A percentile compares a stretch with the other conserved stretches of the same genome.
Evolutionary conservation across 768 basidiomycete genomes (phyloP).

Genomic region (Boletellus ananas): DNA sequence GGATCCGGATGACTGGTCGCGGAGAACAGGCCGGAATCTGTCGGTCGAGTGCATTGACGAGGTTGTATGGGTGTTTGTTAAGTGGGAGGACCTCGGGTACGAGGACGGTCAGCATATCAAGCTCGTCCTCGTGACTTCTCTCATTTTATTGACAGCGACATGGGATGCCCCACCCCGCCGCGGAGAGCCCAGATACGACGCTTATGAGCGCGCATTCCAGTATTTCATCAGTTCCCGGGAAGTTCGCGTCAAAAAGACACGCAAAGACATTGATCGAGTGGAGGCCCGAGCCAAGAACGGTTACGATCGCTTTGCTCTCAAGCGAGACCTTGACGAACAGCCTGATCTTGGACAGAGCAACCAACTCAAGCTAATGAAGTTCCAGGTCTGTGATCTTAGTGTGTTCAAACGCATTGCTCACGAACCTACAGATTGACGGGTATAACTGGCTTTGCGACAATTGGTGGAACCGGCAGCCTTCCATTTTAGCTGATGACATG

Average conservation of each 20-base stretch:
- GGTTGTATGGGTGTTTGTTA: slow-evolving; percentile 82
- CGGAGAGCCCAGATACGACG: slow-evolving; percentile 52
- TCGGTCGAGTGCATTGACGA: slow-evolving; percentile 49
- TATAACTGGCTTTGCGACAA: slow-evolving; percentile 84
- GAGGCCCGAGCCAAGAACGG: slow-evolving; percentile 55
- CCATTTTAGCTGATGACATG: slow-evolving; percentile 98
- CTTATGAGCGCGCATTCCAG: slow-evolving; percentile 65
- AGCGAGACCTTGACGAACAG: slow-evolving; percentile 42
- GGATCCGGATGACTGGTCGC: slow-evolving; percentile 53
- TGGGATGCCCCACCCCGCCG: slow-evolving; percentile 85
- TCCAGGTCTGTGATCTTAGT: slow-evolving; percentile 56
- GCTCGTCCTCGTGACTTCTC: neutral
- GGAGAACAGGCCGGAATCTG: slow-evolving; percentile 40
- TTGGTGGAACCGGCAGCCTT: slow-evolving; percentile 83
- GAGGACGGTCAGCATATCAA: slow-evolving; percentile 64
- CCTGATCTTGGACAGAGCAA: slow-evolving; percentile 65
- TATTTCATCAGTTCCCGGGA: slow-evolving; percentile 59
- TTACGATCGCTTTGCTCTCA: slow-evolving; percentile 47
- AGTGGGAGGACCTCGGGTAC: slow-evolving; percentile 93
- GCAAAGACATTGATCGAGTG: slow-evolving; percentile 39
- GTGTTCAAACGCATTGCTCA: slow-evolving; percentile 3
- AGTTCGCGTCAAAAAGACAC: slow-evolving; percentile 53
- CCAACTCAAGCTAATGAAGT: slow-evolving; percentile 74
- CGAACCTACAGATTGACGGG: slow-evolving; percentile 55
- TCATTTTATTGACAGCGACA: slow-evolving; percentile 50